These are phyloP conservation scores for Anisodus tanguticus DNA, from an alignment of 257 asterid genomes.

Conservation along the genomic window DNA sequence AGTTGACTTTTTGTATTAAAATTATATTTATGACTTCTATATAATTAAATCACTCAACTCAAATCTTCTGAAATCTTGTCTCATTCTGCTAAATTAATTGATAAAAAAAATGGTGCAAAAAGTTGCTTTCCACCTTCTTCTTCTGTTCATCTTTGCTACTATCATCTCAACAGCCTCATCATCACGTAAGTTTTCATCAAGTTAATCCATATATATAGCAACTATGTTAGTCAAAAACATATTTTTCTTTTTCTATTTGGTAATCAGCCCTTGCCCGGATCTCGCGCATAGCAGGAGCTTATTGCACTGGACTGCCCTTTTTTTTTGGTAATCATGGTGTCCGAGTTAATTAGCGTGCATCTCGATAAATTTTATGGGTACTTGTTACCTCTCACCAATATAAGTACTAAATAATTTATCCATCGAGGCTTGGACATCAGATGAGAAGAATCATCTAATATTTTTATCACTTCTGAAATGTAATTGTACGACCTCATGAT, in stretches of 20 bases:
- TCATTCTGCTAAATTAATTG: background rate
- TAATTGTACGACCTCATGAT: background rate
- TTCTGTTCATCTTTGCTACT: slow-evolving; percentile 23
- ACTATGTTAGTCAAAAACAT: no score
- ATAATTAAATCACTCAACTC: background rate
- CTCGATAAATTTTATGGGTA: background rate
- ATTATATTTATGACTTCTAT: background rate
- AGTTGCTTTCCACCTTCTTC: background rate
- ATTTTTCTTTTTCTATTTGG: no score
- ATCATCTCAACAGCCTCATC: background rate
- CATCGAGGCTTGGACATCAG: accelerated
- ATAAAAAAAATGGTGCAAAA: slow-evolving; percentile 23
- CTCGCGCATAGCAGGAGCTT: no score
- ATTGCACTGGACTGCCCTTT: no score
- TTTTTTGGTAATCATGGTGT: no score
- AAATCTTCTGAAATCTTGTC: slow-evolving; percentile 5
- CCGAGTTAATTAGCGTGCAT: no score
- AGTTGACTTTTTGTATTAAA: slow-evolving; percentile 18
- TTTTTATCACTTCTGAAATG: no score
- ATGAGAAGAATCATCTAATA: background rate
- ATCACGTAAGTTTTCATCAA: slow-evolving; percentile 6
- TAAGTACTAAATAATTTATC: accelerated
- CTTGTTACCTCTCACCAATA: accelerated
- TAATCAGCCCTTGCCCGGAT: no score
- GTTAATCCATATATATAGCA: background rate